phyloP scores from a whole-genome alignment of 805 yeast species.

The Tetrapisispora phaffii region DNA sequence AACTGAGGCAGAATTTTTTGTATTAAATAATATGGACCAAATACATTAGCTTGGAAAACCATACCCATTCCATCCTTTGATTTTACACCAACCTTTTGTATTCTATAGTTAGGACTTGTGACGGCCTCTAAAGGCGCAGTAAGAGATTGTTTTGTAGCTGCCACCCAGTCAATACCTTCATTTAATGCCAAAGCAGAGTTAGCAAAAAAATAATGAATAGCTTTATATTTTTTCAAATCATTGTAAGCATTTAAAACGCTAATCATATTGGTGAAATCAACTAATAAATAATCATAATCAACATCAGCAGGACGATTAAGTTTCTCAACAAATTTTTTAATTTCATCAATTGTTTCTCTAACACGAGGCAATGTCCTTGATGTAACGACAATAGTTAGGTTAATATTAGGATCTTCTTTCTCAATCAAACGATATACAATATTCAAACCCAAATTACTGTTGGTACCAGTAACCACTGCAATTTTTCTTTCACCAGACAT shows the following conservation, averaged over 20 bases:
- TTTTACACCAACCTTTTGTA: slow-evolving; percentile 68
- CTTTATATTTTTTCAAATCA: slow-evolving; percentile 57
- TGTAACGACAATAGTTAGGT: slow-evolving; percentile 76
- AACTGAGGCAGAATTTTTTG: slow-evolving; percentile 53
- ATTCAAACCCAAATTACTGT: slow-evolving; percentile 71
- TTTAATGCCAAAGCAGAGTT: slow-evolving; percentile 89
- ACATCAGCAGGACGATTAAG: slow-evolving; percentile 44
- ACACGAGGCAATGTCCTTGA: slow-evolving; percentile 83
- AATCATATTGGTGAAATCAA: slow-evolving; percentile 88
- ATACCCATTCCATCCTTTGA: slow-evolving; percentile 74
- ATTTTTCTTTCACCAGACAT: slow-evolving; percentile 24
- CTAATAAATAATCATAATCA: slow-evolving; percentile 77
- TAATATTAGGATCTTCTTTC: slow-evolving; percentile 40
- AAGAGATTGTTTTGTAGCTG: slow-evolving; percentile 59
- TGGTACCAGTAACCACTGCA: slow-evolving; percentile 40
- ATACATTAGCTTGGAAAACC: slow-evolving; percentile 92
- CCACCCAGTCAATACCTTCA: slow-evolving; percentile 77
- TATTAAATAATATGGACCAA: slow-evolving; percentile 83
- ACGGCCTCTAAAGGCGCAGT: slow-evolving; percentile 66
- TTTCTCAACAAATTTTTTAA: slow-evolving; percentile 38
- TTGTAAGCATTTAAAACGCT: slow-evolving; percentile 66
- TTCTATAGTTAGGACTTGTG: slow-evolving; percentile 80
- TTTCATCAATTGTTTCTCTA: slow-evolving; percentile 55
- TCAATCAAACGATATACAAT: slow-evolving; percentile 73
- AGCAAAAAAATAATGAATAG: slow-evolving; percentile 69